These are phyloP conservation scores for Alternaria ventricosa DNA, from an alignment of 2,329 filamentous ascomycete genomes.

Conservation along the genomic window DNA sequence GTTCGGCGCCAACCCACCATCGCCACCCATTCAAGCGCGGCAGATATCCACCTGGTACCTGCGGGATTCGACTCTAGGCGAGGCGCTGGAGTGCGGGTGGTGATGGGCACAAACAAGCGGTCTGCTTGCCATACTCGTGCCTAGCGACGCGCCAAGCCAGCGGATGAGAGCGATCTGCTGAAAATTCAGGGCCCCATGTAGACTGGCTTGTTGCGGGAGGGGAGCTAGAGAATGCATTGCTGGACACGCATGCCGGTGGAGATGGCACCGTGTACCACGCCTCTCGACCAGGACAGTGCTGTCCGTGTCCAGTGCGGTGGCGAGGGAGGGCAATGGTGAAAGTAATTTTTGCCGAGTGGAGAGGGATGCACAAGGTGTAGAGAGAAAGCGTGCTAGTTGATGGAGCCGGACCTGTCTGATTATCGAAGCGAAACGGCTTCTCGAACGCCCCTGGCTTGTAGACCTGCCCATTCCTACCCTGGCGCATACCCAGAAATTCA, in stretches of 20 bases:
- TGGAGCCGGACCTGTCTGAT: constrained; percentile 22
- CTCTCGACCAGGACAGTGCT: constrained; percentile 19
- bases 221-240: constrained; percentile 7
- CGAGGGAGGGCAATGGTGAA: constrained; percentile 14
- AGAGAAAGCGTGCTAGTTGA: constrained; percentile 18
- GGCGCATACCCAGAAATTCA: constrained; percentile 24
- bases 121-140: constrained; percentile 28
- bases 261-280: constrained; percentile 8
- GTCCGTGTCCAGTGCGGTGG: constrained; percentile 30
- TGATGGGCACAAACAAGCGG: constrained; percentile 37
- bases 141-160: constrained; percentile 27
- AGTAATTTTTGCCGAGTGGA: constrained; percentile 24
- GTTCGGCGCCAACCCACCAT: background rate
- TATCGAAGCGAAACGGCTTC: constrained; percentile 18
- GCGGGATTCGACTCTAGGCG: constrained; percentile 18
- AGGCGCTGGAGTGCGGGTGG: constrained; percentile 24
- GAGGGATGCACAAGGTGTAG: constrained; percentile 3
- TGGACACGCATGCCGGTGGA: constrained; percentile 12
- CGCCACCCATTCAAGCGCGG: constrained; percentile 2
- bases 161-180: constrained; percentile 27
- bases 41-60: constrained; percentile 15
- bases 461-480: constrained; percentile 20
- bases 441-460: constrained; percentile 21
- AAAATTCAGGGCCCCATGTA: constrained; percentile 21
- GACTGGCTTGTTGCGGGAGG: constrained; percentile 16